phyloP scores from a whole-genome alignment of 2,329 filamentous ascomycete species.

The Penicillium psychrosexuale region DNA sequence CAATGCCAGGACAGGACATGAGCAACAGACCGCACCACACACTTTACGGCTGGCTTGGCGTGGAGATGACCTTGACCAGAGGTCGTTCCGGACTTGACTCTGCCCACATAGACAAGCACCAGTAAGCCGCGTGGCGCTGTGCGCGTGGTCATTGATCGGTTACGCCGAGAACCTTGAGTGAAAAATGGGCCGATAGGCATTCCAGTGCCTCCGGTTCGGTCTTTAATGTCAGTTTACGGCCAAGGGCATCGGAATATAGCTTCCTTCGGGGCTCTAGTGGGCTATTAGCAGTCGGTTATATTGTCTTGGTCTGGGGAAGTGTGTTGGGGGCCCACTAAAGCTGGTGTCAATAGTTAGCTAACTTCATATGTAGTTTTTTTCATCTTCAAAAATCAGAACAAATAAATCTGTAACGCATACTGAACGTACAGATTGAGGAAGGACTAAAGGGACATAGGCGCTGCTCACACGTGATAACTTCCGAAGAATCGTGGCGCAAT shows the following conservation, averaged over 20 bases:
- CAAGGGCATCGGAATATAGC: background rate
- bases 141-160: conserved; percentile 6
- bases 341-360: background rate
- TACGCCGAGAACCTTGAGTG: background rate
- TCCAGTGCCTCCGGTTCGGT: background rate
- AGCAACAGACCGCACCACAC: conserved; percentile 4
- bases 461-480: background rate
- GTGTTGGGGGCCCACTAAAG: background rate
- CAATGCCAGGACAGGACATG: conserved; percentile 12
- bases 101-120: background rate
- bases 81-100: conserved; percentile 15
- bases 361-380: background rate
- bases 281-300: background rate
- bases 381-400: no score
- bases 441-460: background rate
- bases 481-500: background rate
- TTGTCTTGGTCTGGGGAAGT: background rate
- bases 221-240: background rate
- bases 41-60: conserved; percentile 15
- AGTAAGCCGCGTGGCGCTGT: conserved; percentile 4
- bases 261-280: background rate
- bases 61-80: conserved; percentile 6
- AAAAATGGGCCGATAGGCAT: background rate
- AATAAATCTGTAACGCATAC: no score
- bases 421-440: background rate